A percentile compares a stretch with the other conserved stretches of the same genome.
These are phyloP conservation scores for Eucalyptus sp. DNA, from an alignment of 345 rosid genomes.

Conservation along the genomic window DNA sequence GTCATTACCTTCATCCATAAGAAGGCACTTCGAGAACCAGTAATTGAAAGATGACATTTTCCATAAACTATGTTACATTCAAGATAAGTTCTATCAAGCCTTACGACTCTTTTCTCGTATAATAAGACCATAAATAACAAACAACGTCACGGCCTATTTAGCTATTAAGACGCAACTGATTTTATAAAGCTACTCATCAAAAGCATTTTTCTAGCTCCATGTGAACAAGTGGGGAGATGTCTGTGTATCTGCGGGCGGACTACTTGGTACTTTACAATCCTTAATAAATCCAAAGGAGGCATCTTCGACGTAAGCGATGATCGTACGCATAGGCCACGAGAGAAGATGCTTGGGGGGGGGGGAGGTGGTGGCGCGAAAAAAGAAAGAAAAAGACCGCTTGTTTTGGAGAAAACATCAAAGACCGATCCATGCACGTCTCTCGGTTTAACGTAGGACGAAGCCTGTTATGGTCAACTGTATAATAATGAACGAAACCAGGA, in stretches of 20 bases:
- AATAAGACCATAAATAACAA: not conserved
- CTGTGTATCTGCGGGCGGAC: not conserved
- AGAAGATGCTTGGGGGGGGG: not conserved
- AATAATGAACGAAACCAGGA: not conserved
- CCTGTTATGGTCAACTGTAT: not conserved
- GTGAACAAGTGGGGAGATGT: not conserved
- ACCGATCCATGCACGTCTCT: not conserved
- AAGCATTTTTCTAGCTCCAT: not conserved
- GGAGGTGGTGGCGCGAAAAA: accelerated
- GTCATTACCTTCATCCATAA: not conserved
- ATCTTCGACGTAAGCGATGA: not conserved
- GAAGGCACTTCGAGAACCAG: not conserved
- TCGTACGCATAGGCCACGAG: not conserved
- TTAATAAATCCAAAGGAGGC: not conserved
- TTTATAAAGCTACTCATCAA: not conserved
- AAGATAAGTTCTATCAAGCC: not conserved
- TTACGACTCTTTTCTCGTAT: not conserved
- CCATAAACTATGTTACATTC: not conserved
- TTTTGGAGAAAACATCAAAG: not conserved
- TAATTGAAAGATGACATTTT: not conserved
- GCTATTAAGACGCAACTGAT: not conserved
- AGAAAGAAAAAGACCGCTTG: not conserved
- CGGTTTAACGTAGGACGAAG: not conserved
- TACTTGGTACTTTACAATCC: not conserved
- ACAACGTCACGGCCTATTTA: not conserved